A percentile compares a stretch with the other conserved stretches of the same genome.
Evolutionary conservation across 495 filamentous ascomycete genomes (phyloP).

Genomic region (Talaromyces liani): DNA sequence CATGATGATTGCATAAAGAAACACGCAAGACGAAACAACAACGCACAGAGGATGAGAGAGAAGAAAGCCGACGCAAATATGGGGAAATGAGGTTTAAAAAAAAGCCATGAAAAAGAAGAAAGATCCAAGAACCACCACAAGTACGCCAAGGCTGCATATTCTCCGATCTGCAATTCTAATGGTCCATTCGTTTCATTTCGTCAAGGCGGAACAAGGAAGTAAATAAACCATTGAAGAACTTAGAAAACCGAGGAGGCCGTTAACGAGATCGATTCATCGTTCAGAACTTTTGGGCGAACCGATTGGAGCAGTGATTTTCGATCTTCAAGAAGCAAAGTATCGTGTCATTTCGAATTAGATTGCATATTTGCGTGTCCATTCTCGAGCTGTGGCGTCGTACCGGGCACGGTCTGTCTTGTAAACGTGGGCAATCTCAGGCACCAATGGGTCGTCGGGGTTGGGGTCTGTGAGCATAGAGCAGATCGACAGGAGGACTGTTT

Average conservation of each 20-base stretch:
- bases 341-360: constrained; percentile 39
- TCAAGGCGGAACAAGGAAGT: constrained; percentile 24
- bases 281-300: neutral
- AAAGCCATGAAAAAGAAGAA: constrained; percentile 19
- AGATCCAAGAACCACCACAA: constrained; percentile 8
- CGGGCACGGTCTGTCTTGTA: constrained; percentile 97
- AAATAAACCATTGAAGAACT: constrained; percentile 15
- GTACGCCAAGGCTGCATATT: constrained; percentile 11
- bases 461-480: constrained; percentile 99
- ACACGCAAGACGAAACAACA: constrained; percentile 11
- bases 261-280: constrained; percentile 2
- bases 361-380: constrained; percentile 99
- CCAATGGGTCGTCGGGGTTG: constrained; percentile 96
- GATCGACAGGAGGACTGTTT: constrained; percentile 86
- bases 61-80: constrained; percentile 12
- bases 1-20: constrained; percentile 31
- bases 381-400: constrained; percentile 93
- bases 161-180: constrained; percentile 36
- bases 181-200: constrained; percentile 5
- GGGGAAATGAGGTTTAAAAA: constrained; percentile 15
- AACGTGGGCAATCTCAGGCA: constrained; percentile 97
- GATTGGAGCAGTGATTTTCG: neutral
- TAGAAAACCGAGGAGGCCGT: constrained; percentile 19
- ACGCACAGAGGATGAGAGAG: constrained; percentile 15
- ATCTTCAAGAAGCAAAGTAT: neutral